Evolutionary conservation across 768 basidiomycete species (phyloP).

Genomic region (Galerina sulciceps): DNA sequence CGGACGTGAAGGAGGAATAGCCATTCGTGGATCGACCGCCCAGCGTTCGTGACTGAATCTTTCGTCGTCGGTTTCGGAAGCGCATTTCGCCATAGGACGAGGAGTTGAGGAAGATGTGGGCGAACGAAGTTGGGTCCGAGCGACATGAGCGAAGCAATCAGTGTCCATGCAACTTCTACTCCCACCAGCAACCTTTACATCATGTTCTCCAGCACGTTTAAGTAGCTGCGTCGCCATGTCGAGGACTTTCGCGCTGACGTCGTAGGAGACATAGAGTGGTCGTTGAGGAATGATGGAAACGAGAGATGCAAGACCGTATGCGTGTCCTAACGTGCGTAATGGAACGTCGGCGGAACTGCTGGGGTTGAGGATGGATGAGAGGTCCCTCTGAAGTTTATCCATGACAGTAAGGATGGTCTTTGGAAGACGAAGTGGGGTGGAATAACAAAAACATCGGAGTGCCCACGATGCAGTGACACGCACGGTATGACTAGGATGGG

Average conservation of each 20-base stretch:
- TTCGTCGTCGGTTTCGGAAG: conserved; percentile 94
- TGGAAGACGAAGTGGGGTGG: conserved; percentile 84
- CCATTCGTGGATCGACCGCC: conserved; percentile 82
- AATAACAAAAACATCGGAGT: conserved; percentile 88
- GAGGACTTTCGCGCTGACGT: conserved; percentile 87
- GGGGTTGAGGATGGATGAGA: conserved; percentile 73
- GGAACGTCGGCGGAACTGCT: conserved; percentile 73
- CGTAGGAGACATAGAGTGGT: conserved; percentile 94
- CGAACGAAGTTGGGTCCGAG: conserved; percentile 94
- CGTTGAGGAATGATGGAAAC: conserved; percentile 85
- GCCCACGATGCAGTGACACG: conserved; percentile 88
- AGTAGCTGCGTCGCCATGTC: conserved; percentile 90
- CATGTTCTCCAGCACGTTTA: conserved; percentile 90
- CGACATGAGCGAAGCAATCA: conserved; percentile 88
- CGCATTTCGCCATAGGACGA: conserved; percentile 97
- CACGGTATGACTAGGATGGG: conserved; percentile 88
- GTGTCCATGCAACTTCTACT: conserved; percentile 93
- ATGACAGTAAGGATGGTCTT: conserved; percentile 77
- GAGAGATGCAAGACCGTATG: conserved; percentile 87
- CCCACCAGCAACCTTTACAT: conserved; percentile 84
- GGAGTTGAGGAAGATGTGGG: conserved; percentile 88
- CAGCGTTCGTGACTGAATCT: conserved; percentile 63
- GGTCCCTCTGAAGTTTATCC: conserved; percentile 84
- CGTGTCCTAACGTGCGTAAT: conserved; percentile 79
- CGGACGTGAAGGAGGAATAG: conserved; percentile 88